These are phyloP conservation scores for Heliosperma pusillum DNA, from an alignment of 148 eudicot genomes.

Conservation along the genomic window DNA sequence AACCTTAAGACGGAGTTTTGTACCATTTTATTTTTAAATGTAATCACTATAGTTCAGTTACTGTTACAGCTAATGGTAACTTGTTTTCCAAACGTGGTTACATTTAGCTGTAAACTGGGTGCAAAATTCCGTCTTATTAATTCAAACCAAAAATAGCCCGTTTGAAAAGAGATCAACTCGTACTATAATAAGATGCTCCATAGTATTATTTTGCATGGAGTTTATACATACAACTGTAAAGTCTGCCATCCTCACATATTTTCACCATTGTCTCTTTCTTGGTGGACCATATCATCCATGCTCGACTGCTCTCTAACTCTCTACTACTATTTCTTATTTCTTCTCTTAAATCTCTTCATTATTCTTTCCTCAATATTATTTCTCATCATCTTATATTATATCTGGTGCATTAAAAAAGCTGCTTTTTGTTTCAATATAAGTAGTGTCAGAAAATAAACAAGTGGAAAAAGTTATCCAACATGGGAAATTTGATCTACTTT, in stretches of 20 bases:
- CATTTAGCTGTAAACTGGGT: too few relatives aligned
- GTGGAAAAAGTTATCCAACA: not conserved
- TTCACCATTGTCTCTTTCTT: conserved; percentile 16
- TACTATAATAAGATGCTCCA: too few relatives aligned
- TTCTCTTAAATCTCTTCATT: not conserved
- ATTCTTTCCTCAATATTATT: not conserved
- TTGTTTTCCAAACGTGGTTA: too few relatives aligned
- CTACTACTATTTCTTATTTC: not conserved
- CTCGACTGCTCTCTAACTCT: too few relatives aligned
- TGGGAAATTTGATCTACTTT: conserved; percentile 10
- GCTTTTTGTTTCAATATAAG: not conserved
- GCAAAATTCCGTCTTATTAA: too few relatives aligned
- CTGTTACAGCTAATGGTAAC: too few relatives aligned
- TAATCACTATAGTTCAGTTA: too few relatives aligned
- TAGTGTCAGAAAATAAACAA: not conserved
- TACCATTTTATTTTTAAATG: too few relatives aligned
- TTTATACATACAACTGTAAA: conserved; percentile 34
- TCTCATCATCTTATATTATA: not conserved
- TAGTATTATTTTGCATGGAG: conserved; percentile 17
- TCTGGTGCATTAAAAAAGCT: not conserved
- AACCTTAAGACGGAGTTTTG: too few relatives aligned
- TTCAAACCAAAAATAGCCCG: too few relatives aligned
- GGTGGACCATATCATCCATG: conserved; percentile 24
- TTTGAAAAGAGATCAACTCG: too few relatives aligned
- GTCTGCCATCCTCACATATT: conserved; percentile 16